Conservation (phyloP, 306 rosid genomes). For the Castanea crenata region DNA sequence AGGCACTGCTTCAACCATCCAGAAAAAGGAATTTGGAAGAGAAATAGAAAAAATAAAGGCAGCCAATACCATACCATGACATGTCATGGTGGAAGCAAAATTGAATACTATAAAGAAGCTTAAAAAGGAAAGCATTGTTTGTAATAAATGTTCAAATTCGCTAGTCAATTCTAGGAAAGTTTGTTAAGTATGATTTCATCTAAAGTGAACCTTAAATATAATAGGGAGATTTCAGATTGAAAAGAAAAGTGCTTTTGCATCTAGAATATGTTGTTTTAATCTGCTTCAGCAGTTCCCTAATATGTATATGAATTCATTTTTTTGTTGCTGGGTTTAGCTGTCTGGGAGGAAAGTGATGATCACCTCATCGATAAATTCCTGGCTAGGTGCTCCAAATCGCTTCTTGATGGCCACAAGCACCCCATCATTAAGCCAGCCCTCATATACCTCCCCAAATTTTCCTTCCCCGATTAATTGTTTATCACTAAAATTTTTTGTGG, state of each 20-base stretch:
- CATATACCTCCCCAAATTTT: constrained; percentile 84
- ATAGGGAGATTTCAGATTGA: neutral
- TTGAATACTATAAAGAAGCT: neutral
- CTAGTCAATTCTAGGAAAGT: neutral
- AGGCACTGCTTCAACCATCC: too few relatives aligned
- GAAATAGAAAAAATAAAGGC: neutral
- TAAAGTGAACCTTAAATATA: neutral
- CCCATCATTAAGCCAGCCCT: constrained; percentile 91
- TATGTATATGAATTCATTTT: neutral
- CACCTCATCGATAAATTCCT: constrained; percentile 83
- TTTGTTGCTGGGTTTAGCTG: neutral
- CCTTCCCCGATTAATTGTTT: constrained; percentile 82
- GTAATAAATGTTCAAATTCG: neutral
- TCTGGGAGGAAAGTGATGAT: constrained; percentile 13
- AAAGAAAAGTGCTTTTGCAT: neutral
- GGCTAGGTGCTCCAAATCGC: constrained; percentile 63
- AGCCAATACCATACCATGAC: neutral
- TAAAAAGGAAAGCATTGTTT: neutral
- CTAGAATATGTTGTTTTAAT: neutral
- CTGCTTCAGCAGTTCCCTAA: neutral
- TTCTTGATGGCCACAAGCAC: constrained; percentile 87
- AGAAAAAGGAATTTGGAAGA: neutral
- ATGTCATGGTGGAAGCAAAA: neutral
- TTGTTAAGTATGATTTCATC: neutral
- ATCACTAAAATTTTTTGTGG: constrained; percentile 73